Evolutionary conservation across 805 yeast genomes (phyloP).

Genomic region (Starmerella geochares): DNA sequence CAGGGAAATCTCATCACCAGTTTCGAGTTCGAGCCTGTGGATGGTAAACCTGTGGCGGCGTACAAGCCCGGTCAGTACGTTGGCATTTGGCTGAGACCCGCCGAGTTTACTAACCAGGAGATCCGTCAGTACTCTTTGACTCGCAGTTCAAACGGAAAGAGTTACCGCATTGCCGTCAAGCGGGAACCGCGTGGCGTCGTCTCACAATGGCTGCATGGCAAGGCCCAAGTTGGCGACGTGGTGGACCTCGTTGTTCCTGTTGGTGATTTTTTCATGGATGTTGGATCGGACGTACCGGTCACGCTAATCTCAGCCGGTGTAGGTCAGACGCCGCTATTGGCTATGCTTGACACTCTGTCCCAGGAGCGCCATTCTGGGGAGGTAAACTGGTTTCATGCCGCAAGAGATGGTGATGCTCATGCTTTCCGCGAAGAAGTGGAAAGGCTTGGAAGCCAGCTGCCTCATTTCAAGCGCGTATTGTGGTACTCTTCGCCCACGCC

Average conservation of each 20-base stretch:
- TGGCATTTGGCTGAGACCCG: constrained; percentile 30
- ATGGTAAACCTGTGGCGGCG: constrained; percentile 30
- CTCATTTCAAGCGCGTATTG: not conserved
- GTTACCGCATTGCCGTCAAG: constrained; percentile 51
- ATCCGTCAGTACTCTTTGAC: constrained; percentile 52
- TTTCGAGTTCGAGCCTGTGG: constrained; percentile 41
- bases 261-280: constrained; percentile 38
- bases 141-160: constrained; percentile 31
- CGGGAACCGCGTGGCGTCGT: constrained; percentile 22
- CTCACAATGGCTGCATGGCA: constrained; percentile 39
- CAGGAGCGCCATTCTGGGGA: not conserved
- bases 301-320: constrained; percentile 52
- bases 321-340: constrained; percentile 55
- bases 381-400: not conserved
- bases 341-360: constrained; percentile 33
- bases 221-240: constrained; percentile 43
- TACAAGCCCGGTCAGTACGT: constrained; percentile 41
- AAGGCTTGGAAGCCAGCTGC: not conserved
- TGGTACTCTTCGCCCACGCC: not conserved
- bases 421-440: not conserved
- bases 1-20: constrained; percentile 44
- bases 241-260: constrained; percentile 49
- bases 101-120: constrained; percentile 35
- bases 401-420: not conserved
- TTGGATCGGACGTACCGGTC: constrained; percentile 27